Conservation (phyloP, 177 flowering plant genomes). For the Vitis hybrid region DNA sequence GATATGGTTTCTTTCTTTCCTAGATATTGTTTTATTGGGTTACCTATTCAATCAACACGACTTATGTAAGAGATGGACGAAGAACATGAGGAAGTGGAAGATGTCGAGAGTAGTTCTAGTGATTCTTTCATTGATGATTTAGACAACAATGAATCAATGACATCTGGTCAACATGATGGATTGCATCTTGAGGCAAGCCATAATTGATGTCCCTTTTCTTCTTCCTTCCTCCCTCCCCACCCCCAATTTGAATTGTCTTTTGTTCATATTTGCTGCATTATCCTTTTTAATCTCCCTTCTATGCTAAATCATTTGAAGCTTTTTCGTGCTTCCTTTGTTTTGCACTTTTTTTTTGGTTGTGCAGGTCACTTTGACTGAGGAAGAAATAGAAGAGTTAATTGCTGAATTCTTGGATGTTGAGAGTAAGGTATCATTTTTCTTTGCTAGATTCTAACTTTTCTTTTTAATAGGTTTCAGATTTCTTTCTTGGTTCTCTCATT, state of each 20-base stretch:
- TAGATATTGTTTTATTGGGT: conserved; percentile 1
- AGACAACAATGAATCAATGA: conserved; percentile 39
- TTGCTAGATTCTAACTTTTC: conserved; percentile 4
- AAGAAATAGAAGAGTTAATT: conserved; percentile 82
- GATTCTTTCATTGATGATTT: conserved; percentile 51
- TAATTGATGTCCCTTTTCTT: not conserved
- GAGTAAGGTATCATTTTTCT: conserved; percentile 73
- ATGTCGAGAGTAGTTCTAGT: conserved; percentile 34
- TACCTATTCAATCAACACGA: not conserved
- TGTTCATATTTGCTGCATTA: not conserved
- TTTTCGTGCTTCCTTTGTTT: not conserved
- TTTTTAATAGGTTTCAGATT: not conserved
- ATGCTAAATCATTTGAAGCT: not conserved
- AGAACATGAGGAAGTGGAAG: conserved; percentile 29
- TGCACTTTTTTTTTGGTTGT: conserved; percentile 15
- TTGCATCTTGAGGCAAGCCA: conserved; percentile 43
- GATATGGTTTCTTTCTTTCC: not conserved
- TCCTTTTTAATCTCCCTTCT: not conserved
- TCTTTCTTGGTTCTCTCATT: conserved; percentile 25
- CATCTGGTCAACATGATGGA: conserved; percentile 35
- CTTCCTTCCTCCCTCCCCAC: not conserved
- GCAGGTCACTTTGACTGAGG: conserved; percentile 79
- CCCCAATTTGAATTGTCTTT: not conserved
- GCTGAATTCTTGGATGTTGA: conserved; percentile 83
- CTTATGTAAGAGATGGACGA: conserved; percentile 28